These are phyloP conservation scores for Colletotrichum sp. DNA, from an alignment of 2,329 filamentous ascomycete genomes.

Conservation along the genomic window DNA sequence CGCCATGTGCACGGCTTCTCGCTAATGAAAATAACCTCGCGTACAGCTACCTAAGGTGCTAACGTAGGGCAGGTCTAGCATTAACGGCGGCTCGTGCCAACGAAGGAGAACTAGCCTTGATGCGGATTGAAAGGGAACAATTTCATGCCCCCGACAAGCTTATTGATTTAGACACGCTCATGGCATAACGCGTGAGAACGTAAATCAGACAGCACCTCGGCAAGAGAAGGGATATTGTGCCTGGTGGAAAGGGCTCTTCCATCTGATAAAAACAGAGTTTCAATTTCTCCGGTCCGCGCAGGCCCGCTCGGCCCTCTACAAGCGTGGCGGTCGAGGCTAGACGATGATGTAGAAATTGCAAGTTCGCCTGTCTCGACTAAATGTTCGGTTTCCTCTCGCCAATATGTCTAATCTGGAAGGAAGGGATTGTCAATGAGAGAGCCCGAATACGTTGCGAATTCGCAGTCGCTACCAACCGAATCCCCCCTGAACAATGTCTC, in stretches of 20 bases:
- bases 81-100: not conserved
- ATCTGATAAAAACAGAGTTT: not conserved
- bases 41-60: not conserved
- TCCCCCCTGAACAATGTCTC: not conserved
- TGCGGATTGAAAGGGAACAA: not conserved
- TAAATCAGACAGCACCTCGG: not conserved
- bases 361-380: no score
- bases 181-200: not conserved
- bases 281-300: not conserved
- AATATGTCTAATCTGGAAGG: no score
- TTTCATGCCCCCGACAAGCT: rapidly evolving
- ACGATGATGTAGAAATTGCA: not conserved
- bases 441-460: not conserved
- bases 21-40: not conserved
- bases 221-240: not conserved
- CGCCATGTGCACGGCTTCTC: not conserved
- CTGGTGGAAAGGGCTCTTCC: rapidly evolving
- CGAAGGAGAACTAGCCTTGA: not conserved
- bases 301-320: not conserved
- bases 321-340: not conserved
- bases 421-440: not conserved
- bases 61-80: not conserved
- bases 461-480: not conserved
- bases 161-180: not conserved
- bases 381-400: no score